phyloP scores from a whole-genome alignment of 176 grass and related monocot species.

The Triticum turgidum region DNA sequence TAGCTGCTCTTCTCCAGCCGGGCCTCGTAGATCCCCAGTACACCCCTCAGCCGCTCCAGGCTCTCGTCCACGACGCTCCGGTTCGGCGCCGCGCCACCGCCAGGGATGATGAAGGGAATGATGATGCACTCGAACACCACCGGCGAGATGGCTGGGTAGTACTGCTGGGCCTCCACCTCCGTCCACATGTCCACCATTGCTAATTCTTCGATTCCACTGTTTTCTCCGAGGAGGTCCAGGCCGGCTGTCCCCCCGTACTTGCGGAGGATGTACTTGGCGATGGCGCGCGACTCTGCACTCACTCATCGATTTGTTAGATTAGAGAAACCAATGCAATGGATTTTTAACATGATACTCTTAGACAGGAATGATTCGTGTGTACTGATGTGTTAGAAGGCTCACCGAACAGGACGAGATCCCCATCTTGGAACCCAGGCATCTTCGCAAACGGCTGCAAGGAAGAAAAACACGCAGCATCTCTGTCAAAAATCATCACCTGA shows the following conservation, averaged over 20 bases:
- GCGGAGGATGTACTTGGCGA: not conserved
- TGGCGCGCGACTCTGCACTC: not conserved
- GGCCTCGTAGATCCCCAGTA: not conserved
- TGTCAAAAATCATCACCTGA: not conserved
- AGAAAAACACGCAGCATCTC: not conserved
- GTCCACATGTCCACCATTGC: not conserved
- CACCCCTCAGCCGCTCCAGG: not conserved
- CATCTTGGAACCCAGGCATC: not conserved
- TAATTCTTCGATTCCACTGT: not conserved
- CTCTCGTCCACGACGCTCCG: not conserved
- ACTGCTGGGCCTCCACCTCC: not conserved
- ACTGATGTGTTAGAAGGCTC: not conserved
- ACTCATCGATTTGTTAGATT: too few relatives aligned
- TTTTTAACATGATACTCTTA: too few relatives aligned
- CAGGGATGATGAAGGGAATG: not conserved
- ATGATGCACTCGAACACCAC: not conserved
- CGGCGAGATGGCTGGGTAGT: not conserved
- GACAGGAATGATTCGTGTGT: too few relatives aligned
- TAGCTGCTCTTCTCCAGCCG: not conserved
- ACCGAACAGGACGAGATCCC: not conserved
- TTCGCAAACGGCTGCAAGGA: not conserved
- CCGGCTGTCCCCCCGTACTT: not conserved
- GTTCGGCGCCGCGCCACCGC: not conserved
- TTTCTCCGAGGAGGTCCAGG: not conserved
- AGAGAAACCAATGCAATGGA: too few relatives aligned